Conservation (phyloP, 2,329 filamentous ascomycete species). For the Aureobasidium sp. region DNA sequence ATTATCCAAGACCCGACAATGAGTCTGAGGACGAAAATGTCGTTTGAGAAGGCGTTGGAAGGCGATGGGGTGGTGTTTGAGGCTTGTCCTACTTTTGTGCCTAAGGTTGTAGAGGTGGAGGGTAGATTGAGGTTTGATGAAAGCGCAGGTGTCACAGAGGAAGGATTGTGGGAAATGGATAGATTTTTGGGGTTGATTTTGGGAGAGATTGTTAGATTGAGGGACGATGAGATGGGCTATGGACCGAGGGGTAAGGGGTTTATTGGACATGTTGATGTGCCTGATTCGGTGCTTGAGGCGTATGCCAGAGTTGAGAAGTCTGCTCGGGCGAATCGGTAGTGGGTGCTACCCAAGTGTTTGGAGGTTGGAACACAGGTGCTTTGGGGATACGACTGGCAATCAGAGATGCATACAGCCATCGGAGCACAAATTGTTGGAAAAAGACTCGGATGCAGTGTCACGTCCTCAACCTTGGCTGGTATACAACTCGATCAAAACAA, state of each 20-base stretch:
- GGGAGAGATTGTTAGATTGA: constrained; percentile 36
- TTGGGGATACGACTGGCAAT: not conserved
- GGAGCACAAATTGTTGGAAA: too few species aligned
- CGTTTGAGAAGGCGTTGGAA: constrained; percentile 33
- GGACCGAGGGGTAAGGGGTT: constrained; percentile 36
- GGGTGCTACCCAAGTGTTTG: too few species aligned
- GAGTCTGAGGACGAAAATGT: constrained; percentile 33
- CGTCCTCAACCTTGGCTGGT: not conserved
- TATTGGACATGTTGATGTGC: constrained; percentile 37
- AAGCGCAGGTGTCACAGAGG: not conserved
- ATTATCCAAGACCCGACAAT: constrained; percentile 41
- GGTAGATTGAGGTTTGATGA: constrained; percentile 12
- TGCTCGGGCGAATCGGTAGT: not conserved
- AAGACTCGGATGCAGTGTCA: not conserved
- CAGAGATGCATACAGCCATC: not conserved
- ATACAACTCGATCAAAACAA: not conserved
- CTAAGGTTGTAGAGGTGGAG: constrained; percentile 14
- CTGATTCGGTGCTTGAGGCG: constrained; percentile 27
- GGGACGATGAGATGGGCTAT: constrained; percentile 36
- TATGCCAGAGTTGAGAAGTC: constrained; percentile 18
- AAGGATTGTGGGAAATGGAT: constrained; percentile 28
- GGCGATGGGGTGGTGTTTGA: constrained; percentile 19
- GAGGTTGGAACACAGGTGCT: not conserved
- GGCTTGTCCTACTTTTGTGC: constrained; percentile 28
- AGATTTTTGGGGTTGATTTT: constrained; percentile 36